Conservation (phyloP, 352 stramenopile species). For the Phytophthora kernoviae region DNA sequence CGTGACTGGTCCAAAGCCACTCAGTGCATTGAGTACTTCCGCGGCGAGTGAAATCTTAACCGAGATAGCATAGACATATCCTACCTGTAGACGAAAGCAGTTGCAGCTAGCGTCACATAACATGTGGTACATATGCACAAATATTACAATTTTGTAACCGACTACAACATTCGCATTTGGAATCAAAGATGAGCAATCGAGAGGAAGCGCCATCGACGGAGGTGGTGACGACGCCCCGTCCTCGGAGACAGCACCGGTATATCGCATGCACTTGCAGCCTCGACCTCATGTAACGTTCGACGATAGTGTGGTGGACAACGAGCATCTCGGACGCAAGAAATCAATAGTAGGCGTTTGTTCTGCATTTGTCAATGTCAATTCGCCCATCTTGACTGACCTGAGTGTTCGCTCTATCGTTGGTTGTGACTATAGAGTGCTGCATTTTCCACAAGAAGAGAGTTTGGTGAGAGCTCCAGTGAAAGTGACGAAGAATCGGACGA, state of each 20-base stretch:
- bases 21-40: conserved; percentile 76
- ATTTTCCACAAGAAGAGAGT: conserved; percentile 94
- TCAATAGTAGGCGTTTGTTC: conserved; percentile 91
- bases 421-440: conserved; percentile 78
- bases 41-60: conserved; percentile 28
- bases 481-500: conserved; percentile 84
- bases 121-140: not conserved
- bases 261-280: conserved; percentile 78
- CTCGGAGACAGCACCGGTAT: conserved; percentile 38
- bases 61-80: conserved; percentile 17
- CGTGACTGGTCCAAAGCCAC: conserved; percentile 79
- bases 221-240: conserved; percentile 27
- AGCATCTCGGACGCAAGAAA: conserved; percentile 90
- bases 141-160: not conserved
- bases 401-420: no score
- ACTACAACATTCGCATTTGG: not conserved
- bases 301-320: conserved; percentile 92
- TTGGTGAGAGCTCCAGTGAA: conserved; percentile 92
- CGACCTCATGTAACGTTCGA: conserved; percentile 87
- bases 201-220: conserved; percentile 41
- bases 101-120: not conserved
- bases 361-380: no score
- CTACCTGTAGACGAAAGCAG: conserved; percentile 7
- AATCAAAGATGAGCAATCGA: conserved; percentile 35
- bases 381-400: no score